Conservation (phyloP, 208 protist genomes). For the Leishmania tropica region DNA sequence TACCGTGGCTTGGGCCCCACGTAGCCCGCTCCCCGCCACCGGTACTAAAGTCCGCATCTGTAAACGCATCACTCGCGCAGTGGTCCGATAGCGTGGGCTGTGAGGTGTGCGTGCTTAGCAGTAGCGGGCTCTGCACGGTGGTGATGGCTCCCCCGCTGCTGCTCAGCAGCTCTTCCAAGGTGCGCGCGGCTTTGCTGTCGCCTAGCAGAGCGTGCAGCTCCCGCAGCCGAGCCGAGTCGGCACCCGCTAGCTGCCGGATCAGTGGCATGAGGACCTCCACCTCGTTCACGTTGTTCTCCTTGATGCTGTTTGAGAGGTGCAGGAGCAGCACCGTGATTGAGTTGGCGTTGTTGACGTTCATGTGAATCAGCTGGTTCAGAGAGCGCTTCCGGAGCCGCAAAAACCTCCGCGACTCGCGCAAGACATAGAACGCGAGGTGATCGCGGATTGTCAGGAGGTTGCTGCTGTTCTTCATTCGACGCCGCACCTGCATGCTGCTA, state of each 20-base stretch:
- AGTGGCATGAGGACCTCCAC: conserved; percentile 61
- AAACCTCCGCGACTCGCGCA: conserved; percentile 54
- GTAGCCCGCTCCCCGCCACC: conserved; percentile 7
- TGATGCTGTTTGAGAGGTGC: conserved; percentile 46
- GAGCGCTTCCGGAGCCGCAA: conserved; percentile 36
- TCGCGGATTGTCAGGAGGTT: conserved; percentile 82
- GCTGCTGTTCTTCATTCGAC: conserved; percentile 84
- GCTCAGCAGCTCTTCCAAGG: conserved; percentile 61
- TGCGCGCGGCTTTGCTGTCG: conserved; percentile 15
- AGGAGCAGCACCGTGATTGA: conserved; percentile 62
- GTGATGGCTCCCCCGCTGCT: not conserved
- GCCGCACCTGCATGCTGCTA: conserved; percentile 86
- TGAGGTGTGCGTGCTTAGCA: conserved; percentile 3
- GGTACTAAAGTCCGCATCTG: conserved; percentile 17
- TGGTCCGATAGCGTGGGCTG: conserved; percentile 10
- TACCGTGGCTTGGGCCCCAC: not conserved
- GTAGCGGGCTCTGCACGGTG: conserved; percentile 4
- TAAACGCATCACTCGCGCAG: conserved; percentile 26
- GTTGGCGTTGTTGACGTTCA: conserved; percentile 59
- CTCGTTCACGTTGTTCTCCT: conserved; percentile 72
- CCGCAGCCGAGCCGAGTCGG: conserved; percentile 46
- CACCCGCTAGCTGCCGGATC: conserved; percentile 48
- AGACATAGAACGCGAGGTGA: conserved; percentile 62
- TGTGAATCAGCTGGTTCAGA: conserved; percentile 75
- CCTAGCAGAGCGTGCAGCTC: conserved; percentile 56